These are phyloP conservation scores for Paulownia fortunei DNA, from an alignment of 257 asterid species.

Conservation along the genomic window DNA sequence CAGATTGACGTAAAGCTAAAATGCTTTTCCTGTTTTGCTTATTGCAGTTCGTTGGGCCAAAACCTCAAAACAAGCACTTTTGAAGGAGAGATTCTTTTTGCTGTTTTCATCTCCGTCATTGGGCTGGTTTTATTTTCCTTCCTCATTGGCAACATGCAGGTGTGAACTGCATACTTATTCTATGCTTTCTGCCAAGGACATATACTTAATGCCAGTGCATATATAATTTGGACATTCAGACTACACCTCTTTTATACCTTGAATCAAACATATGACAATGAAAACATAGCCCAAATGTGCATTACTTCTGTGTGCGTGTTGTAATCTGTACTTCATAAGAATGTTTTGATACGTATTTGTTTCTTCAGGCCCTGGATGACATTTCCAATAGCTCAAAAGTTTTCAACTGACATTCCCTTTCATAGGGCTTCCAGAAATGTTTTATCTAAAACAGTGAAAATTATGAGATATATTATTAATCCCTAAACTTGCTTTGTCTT, in stretches of 20 bases:
- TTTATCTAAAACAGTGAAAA: not conserved
- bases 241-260: too few species aligned
- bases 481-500: not conserved
- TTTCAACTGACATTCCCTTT: not conserved
- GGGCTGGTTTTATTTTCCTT: constrained; percentile 50
- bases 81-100: constrained; percentile 47
- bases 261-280: not conserved
- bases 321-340: too few species aligned
- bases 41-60: constrained; percentile 57
- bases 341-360: too few species aligned
- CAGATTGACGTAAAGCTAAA: not conserved
- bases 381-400: not conserved
- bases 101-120: constrained; percentile 43
- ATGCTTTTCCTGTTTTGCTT: not conserved
- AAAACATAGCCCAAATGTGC: not conserved
- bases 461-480: not conserved
- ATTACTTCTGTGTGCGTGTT: too few species aligned
- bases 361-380: too few species aligned
- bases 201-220: too few species aligned
- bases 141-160: constrained; percentile 62
- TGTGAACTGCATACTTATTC: not conserved
- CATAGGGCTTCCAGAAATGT: too few species aligned
- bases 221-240: too few species aligned
- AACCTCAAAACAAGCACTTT: constrained; percentile 53
- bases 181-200: too few species aligned